A percentile compares a stretch with the other conserved stretches of the same genome.
These are phyloP conservation scores for Punctularia strigosozonata DNA, from an alignment of 768 basidiomycete genomes.

Conservation along the genomic window DNA sequence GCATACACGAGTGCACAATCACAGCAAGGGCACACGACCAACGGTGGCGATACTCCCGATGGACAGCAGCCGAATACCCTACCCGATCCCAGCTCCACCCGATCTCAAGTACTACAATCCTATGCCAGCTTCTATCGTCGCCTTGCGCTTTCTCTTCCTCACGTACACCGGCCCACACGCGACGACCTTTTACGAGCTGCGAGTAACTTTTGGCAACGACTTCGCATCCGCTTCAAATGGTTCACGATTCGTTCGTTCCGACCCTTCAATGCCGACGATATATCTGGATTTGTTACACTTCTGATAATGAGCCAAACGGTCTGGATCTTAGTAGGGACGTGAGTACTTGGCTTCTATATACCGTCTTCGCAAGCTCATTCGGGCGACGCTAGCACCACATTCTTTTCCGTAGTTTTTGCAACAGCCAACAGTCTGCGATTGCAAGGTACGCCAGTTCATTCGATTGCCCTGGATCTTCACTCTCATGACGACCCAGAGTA, in stretches of 20 bases:
- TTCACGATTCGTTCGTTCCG: constrained; percentile 91
- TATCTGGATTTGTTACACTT: constrained; percentile 93
- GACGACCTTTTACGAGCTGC: constrained; percentile 85
- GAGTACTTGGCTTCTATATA: constrained; percentile 20
- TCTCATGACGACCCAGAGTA: constrained; percentile 36
- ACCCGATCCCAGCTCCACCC: constrained; percentile 9
- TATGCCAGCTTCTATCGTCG: constrained; percentile 75
- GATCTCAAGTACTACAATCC: constrained; percentile 42
- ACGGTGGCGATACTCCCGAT: too few relatives aligned
- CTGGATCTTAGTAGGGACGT: constrained; percentile 95
- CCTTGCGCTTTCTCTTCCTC: constrained; percentile 70
- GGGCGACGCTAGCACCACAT: constrained; percentile 58
- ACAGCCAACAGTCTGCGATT: constrained; percentile 78
- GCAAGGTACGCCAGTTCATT: constrained; percentile 47
- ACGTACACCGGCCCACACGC: constrained; percentile 66
- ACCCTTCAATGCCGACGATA: constrained; percentile 92
- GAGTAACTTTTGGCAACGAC: constrained; percentile 82
- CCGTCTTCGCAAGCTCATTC: constrained; percentile 3
- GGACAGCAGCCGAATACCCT: too few relatives aligned
- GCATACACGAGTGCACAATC: too few relatives aligned
- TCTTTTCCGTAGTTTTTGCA: constrained; percentile 88
- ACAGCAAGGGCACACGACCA: too few relatives aligned
- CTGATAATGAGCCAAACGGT: constrained; percentile 91
- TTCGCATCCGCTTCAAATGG: constrained; percentile 93
- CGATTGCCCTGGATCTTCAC: background rate